These are phyloP conservation scores for Trametes meyenii DNA, from an alignment of 768 basidiomycete species.

Conservation along the genomic window DNA sequence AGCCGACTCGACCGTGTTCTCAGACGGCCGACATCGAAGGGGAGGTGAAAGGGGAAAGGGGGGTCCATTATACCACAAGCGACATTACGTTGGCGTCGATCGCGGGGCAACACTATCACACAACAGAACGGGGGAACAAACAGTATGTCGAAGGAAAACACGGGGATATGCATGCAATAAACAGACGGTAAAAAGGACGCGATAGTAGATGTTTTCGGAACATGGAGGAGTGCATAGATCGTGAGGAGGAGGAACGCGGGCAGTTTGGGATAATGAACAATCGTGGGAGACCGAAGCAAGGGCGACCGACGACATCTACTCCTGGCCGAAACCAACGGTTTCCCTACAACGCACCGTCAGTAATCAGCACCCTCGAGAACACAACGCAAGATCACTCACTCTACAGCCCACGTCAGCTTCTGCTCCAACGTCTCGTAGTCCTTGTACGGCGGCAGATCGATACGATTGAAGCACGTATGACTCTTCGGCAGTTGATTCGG, in stretches of 20 bases:
- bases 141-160: constrained; percentile 6
- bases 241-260: neutral
- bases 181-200: neutral
- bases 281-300: neutral
- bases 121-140: neutral
- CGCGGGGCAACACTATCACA: neutral
- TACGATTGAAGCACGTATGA: constrained; percentile 94
- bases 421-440: constrained; percentile 94
- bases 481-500: constrained; percentile 96
- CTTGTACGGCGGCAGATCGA: constrained; percentile 97
- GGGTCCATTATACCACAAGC: constrained; percentile 16
- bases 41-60: neutral
- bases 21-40: neutral
- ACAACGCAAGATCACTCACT: constrained; percentile 55
- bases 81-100: constrained; percentile 9
- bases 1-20: neutral
- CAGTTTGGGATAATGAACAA: neutral
- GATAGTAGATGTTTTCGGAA: too few relatives aligned
- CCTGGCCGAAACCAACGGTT: constrained; percentile 93
- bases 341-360: constrained; percentile 53
- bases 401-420: constrained; percentile 91
- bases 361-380: constrained; percentile 1
- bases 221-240: neutral
- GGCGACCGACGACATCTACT: constrained; percentile 47
- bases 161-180: constrained; percentile 14